phyloP scores from a whole-genome alignment of 352 stramenopile genomes.

The Globisporangium paddicum region DNA sequence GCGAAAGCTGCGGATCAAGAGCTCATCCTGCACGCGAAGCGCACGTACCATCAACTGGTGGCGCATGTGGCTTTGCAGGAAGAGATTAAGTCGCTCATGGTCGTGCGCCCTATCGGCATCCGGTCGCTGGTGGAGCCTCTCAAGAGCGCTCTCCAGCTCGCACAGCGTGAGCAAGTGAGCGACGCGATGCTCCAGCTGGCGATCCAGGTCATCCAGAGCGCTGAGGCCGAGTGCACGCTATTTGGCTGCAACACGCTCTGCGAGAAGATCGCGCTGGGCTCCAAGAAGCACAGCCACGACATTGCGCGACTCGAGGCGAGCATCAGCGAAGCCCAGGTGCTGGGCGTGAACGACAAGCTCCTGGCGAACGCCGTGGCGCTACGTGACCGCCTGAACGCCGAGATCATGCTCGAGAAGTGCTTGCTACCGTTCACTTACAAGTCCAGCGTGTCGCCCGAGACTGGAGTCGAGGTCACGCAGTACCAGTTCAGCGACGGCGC shows the following conservation, averaged over 20 bases:
- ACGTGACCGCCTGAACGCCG: slow-evolving; percentile 54
- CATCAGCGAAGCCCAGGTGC: slow-evolving; percentile 41
- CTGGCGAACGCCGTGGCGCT: slow-evolving; percentile 33
- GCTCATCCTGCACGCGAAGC: slow-evolving; percentile 43
- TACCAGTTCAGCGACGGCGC: slow-evolving; percentile 58
- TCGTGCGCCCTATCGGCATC: slow-evolving; percentile 64
- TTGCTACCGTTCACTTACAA: slow-evolving; percentile 40
- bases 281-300: slow-evolving; percentile 40
- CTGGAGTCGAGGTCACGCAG: slow-evolving; percentile 18
- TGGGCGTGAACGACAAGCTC: slow-evolving; percentile 56
- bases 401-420: slow-evolving; percentile 60
- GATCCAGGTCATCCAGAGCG: slow-evolving; percentile 61
- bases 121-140: slow-evolving; percentile 62
- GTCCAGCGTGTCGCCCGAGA: slow-evolving; percentile 15
- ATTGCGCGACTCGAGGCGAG: slow-evolving; percentile 65
- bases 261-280: slow-evolving; percentile 51
- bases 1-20: slow-evolving; percentile 52
- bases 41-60: slow-evolving; percentile 66
- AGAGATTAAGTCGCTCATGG: slow-evolving; percentile 73
- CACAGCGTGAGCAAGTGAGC: slow-evolving; percentile 42
- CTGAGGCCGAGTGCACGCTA: slow-evolving; percentile 77
- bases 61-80: slow-evolving; percentile 69
- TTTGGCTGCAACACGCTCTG: slow-evolving; percentile 70
- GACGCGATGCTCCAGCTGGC: slow-evolving; percentile 50
- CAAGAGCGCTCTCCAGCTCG: slow-evolving; percentile 45